Evolutionary conservation across 2,329 filamentous ascomycete species (phyloP), one percentile per base, ranked within the genome.

Genomic region (Pseudogymnoascus sp.): DNA sequence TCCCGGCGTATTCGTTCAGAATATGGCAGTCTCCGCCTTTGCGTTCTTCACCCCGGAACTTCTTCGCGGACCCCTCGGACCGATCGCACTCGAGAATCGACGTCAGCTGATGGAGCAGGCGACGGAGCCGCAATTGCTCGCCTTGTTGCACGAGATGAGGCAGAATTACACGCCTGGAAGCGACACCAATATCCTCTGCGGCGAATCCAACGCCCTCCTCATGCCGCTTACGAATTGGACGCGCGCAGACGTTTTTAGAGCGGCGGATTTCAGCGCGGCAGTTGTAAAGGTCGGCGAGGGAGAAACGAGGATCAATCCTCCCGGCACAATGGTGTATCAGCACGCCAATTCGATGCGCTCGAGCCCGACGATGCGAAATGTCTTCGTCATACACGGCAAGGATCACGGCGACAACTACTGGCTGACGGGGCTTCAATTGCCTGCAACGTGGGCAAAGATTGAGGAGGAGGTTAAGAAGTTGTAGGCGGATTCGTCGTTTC

Each of bases 181-280:
- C 20, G 67, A 68, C 4, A 61, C 66, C n/a, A 66, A 71, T 1
- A 69, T 71, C 0, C 57, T 72, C 1, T 74, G 70, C 35, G 74
- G 76, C 4, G 68, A 72, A 9, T 36, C 72, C 0, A 65, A 69
- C 37, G 67, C 68, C 36, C 35, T 71, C 9, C 66, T 77, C 6
- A 60, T 78, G n/a, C 61, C 66, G 2, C 69, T 74, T 36, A 74
- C 69, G 7, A 79, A 78, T 63, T 76, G 75, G 74, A 67, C 71
- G 4, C 72, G 72, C 43, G 73, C 68, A 6, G 67, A 71, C 37
- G 66, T 78, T 20, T 73, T 71, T 43, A 65, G 71, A 1, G 66
- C 69, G 6, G 75, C 78, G 65, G 78, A 79, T 57, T 68, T 69
- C 5, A 60, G 62, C 5, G 66, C 67, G 1, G 61, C 66, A 11